Evolutionary conservation across 2,329 filamentous ascomycete genomes (phyloP).

Genomic region (Sarocladium kiliense): DNA sequence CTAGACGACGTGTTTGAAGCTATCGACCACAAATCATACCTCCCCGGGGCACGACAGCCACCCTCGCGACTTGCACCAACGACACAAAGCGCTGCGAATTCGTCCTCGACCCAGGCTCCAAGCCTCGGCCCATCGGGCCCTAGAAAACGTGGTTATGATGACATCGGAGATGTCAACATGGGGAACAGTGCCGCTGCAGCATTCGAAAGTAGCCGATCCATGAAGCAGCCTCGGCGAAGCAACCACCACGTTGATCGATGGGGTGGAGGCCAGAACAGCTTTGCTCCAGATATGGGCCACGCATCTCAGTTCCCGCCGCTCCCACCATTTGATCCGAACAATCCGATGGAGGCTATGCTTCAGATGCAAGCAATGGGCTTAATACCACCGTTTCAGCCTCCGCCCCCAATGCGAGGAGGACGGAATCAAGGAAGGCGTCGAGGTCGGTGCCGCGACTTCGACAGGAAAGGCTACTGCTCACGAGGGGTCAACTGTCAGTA

Average conservation of each 20-base stretch:
- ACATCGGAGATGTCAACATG: slow-evolving; percentile 15
- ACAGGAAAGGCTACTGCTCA: slow-evolving; percentile 67
- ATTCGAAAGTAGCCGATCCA: slow-evolving; percentile 34
- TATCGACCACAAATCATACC: slow-evolving; percentile 56
- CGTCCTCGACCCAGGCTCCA: neutral
- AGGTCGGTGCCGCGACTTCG: slow-evolving; percentile 63
- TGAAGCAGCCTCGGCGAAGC: slow-evolving; percentile 54
- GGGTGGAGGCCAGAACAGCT: neutral
- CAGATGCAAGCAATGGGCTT: slow-evolving; percentile 52
- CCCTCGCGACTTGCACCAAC: slow-evolving; percentile 15
- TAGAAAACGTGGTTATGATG: slow-evolving; percentile 32
- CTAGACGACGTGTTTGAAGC: slow-evolving; percentile 67
- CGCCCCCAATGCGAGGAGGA: neutral
- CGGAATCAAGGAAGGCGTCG: slow-evolving; percentile 24
- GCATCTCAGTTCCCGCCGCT: slow-evolving; percentile 20
- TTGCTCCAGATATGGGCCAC: neutral
- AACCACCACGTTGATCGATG: neutral
- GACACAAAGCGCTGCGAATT: neutral
- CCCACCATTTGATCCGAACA: slow-evolving; percentile 51
- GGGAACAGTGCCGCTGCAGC: slow-evolving; percentile 20
- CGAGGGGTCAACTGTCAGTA: slow-evolving; percentile 62
- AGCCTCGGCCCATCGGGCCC: slow-evolving; percentile 12
- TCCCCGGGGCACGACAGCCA: slow-evolving; percentile 46
- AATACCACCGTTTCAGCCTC: neutral
- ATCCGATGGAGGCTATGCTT: slow-evolving; percentile 57